These are phyloP conservation scores for Quercus tomentella DNA, from an alignment of 331 rosid species.

Conservation along the genomic window DNA sequence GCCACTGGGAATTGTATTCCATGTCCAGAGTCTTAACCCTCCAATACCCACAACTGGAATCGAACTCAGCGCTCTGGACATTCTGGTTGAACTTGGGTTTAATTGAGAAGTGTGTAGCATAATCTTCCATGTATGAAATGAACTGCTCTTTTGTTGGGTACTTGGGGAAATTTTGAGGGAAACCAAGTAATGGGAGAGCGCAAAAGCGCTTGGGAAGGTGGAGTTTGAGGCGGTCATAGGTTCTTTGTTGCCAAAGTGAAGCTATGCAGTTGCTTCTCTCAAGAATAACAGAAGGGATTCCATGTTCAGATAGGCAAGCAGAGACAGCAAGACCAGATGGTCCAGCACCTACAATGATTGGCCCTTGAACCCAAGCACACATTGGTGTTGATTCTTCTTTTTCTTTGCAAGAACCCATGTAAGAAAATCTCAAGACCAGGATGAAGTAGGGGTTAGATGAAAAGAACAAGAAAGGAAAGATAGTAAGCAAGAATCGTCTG, in stretches of 20 bases:
- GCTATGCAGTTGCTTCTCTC: constrained; percentile 72
- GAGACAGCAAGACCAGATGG: constrained; percentile 93
- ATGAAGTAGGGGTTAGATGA: background rate
- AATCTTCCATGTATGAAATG: constrained; percentile 72
- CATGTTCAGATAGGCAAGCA: constrained; percentile 62
- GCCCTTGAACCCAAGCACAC: constrained; percentile 46
- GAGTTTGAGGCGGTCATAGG: constrained; percentile 85
- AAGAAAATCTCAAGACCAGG: constrained; percentile 8
- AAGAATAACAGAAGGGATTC: constrained; percentile 52
- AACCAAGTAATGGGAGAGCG: constrained; percentile 64
- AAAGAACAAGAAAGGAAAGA: background rate
- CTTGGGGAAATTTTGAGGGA: constrained; percentile 65
- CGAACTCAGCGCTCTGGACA: constrained; percentile 50
- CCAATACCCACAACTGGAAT: constrained; percentile 43
- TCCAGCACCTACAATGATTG: constrained; percentile 87
- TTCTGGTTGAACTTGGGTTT: constrained; percentile 60
- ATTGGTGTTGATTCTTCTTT: constrained; percentile 21
- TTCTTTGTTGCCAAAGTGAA: constrained; percentile 71
- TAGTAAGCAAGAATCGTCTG: background rate
- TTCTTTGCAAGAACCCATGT: constrained; percentile 55
- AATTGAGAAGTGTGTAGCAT: constrained; percentile 60
- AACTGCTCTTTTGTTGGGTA: constrained; percentile 82
- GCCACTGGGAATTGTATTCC: constrained; percentile 59
- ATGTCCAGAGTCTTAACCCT: constrained; percentile 46
- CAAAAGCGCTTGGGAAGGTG: constrained; percentile 87